A percentile compares a stretch with the other conserved stretches of the same genome.
Evolutionary conservation across 2,329 filamentous ascomycete species (phyloP).

Genomic region (Byssoonygena ceratinophila): DNA sequence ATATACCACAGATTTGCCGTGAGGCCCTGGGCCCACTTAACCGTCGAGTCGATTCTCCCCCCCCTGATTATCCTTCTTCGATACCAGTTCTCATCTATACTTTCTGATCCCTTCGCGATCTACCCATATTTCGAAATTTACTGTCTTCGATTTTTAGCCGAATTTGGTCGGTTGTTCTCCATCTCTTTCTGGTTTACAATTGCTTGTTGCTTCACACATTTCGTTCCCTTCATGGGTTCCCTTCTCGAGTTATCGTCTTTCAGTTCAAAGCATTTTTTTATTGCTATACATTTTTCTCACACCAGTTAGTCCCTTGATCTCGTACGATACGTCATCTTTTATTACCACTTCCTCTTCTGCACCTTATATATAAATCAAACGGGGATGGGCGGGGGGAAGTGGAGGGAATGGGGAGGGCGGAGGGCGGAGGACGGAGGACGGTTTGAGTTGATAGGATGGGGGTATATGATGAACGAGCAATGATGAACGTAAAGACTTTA

Average conservation of each 20-base stretch:
- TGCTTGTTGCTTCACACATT: background rate
- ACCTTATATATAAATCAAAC: no score
- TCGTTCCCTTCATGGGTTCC: background rate
- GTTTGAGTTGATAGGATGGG: background rate
- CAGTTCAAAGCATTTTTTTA: no score
- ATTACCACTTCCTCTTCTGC: no score
- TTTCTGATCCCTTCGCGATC: background rate
- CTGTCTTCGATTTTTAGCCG: no score
- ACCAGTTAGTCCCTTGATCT: background rate
- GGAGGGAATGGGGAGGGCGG: background rate
- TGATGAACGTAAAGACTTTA: slow-evolving; percentile 1
- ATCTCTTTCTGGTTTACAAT: background rate
- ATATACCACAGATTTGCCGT: background rate
- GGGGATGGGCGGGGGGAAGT: no score
- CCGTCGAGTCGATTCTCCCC: background rate
- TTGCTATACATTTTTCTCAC: background rate
- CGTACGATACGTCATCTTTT: no score
- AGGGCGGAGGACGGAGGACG: background rate
- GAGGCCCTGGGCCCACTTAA: background rate
- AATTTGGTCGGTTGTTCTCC: background rate
- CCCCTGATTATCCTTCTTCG: background rate
- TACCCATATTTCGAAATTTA: no score
- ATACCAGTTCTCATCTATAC: background rate
- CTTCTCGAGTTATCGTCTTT: background rate
- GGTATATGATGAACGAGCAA: slow-evolving; percentile 9